phyloP scores from a whole-genome alignment of 2,329 filamentous ascomycete genomes.

The Dactylellina leptospora region DNA sequence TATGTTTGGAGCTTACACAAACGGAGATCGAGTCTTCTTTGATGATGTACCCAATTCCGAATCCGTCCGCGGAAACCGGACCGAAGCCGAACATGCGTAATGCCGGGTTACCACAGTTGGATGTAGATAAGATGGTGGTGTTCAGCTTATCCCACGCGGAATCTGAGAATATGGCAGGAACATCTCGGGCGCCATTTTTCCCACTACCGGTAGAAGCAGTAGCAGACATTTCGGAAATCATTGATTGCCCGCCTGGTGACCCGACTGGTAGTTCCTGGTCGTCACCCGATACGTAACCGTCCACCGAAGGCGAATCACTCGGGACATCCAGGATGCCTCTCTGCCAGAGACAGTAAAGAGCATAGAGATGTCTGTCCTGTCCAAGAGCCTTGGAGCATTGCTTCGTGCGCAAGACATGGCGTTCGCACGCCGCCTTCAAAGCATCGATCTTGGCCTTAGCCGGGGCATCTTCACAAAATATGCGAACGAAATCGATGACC shows the following conservation, averaged over 20 bases:
- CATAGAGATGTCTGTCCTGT: constrained; percentile 91
- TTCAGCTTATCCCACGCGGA: constrained; percentile 93
- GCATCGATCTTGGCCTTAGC: constrained; percentile 84
- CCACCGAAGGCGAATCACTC: constrained; percentile 57
- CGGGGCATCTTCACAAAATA: constrained; percentile 93
- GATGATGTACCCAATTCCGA: constrained; percentile 98
- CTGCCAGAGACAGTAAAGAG: constrained; percentile 94
- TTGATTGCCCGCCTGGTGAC: constrained; percentile 61
- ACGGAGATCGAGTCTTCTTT: constrained; percentile 91
- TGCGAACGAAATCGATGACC: constrained; percentile 85
- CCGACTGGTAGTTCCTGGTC: constrained; percentile 57
- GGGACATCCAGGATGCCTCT: constrained; percentile 75
- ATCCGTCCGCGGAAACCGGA: constrained; percentile 89
- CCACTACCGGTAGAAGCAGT: constrained; percentile 59
- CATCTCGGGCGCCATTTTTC: constrained; percentile 25
- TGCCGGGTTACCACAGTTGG: constrained; percentile 97
- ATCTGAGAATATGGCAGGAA: constrained; percentile 87
- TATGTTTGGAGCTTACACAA: constrained; percentile 90
- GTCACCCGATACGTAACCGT: constrained; percentile 63
- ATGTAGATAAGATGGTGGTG: constrained; percentile 91
- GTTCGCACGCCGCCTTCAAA: constrained; percentile 81
- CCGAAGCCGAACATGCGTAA: constrained; percentile 97
- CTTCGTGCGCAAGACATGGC: constrained; percentile 80
- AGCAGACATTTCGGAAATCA: constrained; percentile 67
- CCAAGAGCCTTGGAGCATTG: constrained; percentile 90